These are phyloP conservation scores for Leccinum boreale DNA, from an alignment of 768 basidiomycete genomes.

Conservation along the genomic window DNA sequence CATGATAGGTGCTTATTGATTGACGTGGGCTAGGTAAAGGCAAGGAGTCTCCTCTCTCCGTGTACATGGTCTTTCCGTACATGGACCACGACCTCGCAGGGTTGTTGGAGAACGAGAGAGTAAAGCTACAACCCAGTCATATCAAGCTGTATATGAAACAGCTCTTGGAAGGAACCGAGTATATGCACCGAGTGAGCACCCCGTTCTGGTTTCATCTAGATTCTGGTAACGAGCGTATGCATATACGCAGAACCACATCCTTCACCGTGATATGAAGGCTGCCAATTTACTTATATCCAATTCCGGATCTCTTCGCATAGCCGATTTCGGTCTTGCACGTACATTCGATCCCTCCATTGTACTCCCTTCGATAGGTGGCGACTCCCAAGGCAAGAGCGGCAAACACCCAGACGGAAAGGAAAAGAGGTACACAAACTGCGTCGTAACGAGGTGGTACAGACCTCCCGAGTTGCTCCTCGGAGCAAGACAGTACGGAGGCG, in stretches of 20 bases:
- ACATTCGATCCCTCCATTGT: constrained; percentile 58
- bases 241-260: constrained; percentile 75
- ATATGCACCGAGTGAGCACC: constrained; percentile 82
- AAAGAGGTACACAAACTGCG: constrained; percentile 90
- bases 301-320: constrained; percentile 78
- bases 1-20: background rate
- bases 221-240: constrained; percentile 7
- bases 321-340: constrained; percentile 95
- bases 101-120: constrained; percentile 85
- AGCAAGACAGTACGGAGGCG: constrained; percentile 84
- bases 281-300: constrained; percentile 95
- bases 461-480: constrained; percentile 92
- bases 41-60: constrained; percentile 67
- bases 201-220: background rate
- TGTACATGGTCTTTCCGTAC: constrained; percentile 99
- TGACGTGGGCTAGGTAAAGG: constrained; percentile 38
- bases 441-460: constrained; percentile 93
- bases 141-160: constrained; percentile 98
- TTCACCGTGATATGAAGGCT: constrained; percentile 99
- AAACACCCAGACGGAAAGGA: constrained; percentile 46
- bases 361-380: constrained; percentile 20
- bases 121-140: constrained; percentile 75
- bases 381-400: constrained; percentile 16
- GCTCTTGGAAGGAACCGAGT: constrained; percentile 92
- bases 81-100: constrained; percentile 99